Base-by-base conservation (phyloP, 345 rosid species). In the Eucalyptus microcorys region DNA sequence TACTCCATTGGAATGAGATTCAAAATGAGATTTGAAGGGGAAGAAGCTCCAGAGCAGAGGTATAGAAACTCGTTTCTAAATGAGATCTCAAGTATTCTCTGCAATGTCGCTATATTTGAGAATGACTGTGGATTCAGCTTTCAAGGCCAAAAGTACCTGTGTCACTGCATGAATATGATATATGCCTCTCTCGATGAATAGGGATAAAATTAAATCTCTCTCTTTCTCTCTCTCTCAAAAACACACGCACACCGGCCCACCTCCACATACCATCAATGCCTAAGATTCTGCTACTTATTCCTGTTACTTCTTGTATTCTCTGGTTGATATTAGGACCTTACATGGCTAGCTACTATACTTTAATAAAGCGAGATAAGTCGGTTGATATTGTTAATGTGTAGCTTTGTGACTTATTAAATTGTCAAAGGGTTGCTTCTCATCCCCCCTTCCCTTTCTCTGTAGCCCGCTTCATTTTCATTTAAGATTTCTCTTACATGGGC, bases 31-130 rank as follows among this genome's bases (percentile, higher is more conserved):
- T 97, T 97, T 87, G 99, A 96, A 93, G 99, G 97, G 3, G 99
- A 97, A 90, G 99, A 97, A 90, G 95, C 98, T 89, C 98, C 97
- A 2, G 99, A 97, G 85, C 98, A 95, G 92, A 95, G 97, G 98
- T 95, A 92, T 48, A 43, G 21, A 87, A 59, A n/a, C 47, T 87
- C 14, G 40, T 86, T 50, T 32, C 64, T 52, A n/a, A 86, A 86
- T 49, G 87, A 85, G 52, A 47, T 49, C 40, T 45, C 42, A 16
- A 10, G 22, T 48, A 16, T 85, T 47, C 57, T 47, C 21, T 22
- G 32, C 40, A n/a, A 5, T 85, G 52, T 52, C 12, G 32, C 57
- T 85, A 30, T n/a, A 16, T 21, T 49, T 85, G 42, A 49, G 57
- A 45, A 30, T 2, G 59, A 85, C 26, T 16, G 7, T 71, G 84